Conservation (phyloP, 176 grass and related monocot species). For the Zoysia japonica region DNA sequence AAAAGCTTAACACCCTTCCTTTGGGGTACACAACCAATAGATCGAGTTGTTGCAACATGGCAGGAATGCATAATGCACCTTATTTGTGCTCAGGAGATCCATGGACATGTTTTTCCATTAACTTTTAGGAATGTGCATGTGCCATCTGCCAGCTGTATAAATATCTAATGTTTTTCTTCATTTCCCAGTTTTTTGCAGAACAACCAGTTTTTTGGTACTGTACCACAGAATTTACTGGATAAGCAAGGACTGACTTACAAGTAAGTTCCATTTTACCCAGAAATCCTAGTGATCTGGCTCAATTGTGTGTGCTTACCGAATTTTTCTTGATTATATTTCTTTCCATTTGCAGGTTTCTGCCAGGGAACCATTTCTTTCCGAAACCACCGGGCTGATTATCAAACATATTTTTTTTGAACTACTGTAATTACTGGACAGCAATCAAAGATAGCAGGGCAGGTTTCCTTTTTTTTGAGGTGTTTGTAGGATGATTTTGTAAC, state of each 20-base stretch:
- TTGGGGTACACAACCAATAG: no score
- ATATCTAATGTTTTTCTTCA: slow-evolving; percentile 23
- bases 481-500: slow-evolving; percentile 26
- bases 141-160: background rate
- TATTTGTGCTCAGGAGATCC: background rate
- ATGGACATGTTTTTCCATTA: slow-evolving; percentile 2
- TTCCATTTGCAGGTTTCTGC: slow-evolving; percentile 53
- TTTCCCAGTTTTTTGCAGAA: slow-evolving; percentile 71
- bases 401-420: slow-evolving; percentile 17
- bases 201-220: slow-evolving; percentile 64
- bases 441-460: slow-evolving; percentile 23
- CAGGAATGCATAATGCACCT: background rate
- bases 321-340: slow-evolving; percentile 13
- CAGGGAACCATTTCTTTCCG: slow-evolving; percentile 58
- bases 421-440: slow-evolving; percentile 23
- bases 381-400: slow-evolving; percentile 27
- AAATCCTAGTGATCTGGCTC: background rate
- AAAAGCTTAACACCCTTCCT: no score
- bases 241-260: slow-evolving; percentile 51
- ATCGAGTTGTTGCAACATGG: background rate
- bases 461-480: slow-evolving; percentile 34
- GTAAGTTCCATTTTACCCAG: slow-evolving; percentile 42
- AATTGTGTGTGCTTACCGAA: background rate
- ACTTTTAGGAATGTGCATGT: background rate
- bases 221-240: slow-evolving; percentile 63